phyloP scores from a whole-genome alignment of 2,329 filamentous ascomycete genomes.

The Fulvia fulva region DNA sequence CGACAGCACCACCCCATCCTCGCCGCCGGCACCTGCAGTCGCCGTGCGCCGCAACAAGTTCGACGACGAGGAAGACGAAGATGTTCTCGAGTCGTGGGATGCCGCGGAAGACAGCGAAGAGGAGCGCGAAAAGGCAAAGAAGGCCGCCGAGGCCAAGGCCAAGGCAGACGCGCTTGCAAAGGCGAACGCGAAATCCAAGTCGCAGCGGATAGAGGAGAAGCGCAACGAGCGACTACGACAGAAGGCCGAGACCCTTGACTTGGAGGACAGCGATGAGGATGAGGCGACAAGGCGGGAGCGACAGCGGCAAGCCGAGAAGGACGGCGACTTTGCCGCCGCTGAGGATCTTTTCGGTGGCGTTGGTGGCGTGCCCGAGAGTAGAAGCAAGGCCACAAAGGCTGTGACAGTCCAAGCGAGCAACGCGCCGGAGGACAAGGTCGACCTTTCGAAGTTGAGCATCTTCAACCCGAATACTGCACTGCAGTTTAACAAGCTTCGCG shows the following conservation, averaged over 20 bases:
- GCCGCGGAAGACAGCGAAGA: constrained; percentile 94
- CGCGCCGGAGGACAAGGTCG: constrained; percentile 74
- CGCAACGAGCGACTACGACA: constrained; percentile 56
- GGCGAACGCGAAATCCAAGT: constrained; percentile 85
- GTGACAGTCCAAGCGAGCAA: constrained; percentile 64
- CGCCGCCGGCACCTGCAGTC: constrained; percentile 44
- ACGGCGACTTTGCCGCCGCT: constrained; percentile 82
- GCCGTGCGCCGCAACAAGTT: constrained; percentile 62
- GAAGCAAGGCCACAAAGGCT: constrained; percentile 57
- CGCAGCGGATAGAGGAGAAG: constrained; percentile 78
- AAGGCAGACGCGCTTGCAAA: constrained; percentile 86
- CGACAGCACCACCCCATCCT: constrained; percentile 47
- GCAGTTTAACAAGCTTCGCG: constrained; percentile 77
- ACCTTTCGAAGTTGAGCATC: constrained; percentile 73
- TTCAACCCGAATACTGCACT: constrained; percentile 87
- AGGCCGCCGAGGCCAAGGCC: constrained; percentile 78
- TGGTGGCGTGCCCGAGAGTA: constrained; percentile 67
- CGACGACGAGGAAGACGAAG: constrained; percentile 82
- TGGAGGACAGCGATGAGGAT: constrained; percentile 62
- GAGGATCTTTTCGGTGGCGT: constrained; percentile 83
- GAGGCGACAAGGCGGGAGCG: constrained; percentile 70
- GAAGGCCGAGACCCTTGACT: constrained; percentile 54
- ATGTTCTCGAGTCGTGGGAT: constrained; percentile 97
- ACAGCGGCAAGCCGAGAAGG: constrained; percentile 75
- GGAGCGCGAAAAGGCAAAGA: constrained; percentile 90